These are phyloP conservation scores for Clonostachys rhizophaga DNA, from an alignment of 2,329 filamentous ascomycete species.

Conservation along the genomic window DNA sequence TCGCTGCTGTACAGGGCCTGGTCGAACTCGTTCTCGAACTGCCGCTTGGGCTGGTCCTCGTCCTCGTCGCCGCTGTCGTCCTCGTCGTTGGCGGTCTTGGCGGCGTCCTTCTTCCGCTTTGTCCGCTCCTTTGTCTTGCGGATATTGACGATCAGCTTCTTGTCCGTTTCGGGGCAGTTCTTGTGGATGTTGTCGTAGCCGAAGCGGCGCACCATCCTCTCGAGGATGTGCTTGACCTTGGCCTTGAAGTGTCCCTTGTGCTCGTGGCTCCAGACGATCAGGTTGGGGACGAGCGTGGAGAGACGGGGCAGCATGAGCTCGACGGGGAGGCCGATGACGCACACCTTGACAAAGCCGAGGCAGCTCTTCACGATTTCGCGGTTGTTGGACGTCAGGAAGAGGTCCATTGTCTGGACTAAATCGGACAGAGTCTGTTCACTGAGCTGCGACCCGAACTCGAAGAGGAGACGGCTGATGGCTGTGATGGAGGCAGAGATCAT, in stretches of 20 bases:
- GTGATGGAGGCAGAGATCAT: constrained; percentile 99
- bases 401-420: constrained; percentile 88
- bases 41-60: constrained; percentile 43
- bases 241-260: constrained; percentile 96
- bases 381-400: constrained; percentile 95
- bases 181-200: constrained; percentile 77
- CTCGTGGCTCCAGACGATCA: constrained; percentile 95
- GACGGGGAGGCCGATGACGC: constrained; percentile 78
- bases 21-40: constrained; percentile 91
- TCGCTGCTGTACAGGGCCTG: constrained; percentile 85
- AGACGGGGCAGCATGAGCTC: constrained; percentile 77
- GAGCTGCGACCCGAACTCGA: constrained; percentile 76
- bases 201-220: constrained; percentile 89
- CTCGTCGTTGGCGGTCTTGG: constrained; percentile 50
- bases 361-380: constrained; percentile 94
- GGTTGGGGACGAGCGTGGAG: constrained; percentile 73
- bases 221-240: constrained; percentile 97
- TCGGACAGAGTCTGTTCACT: constrained; percentile 69
- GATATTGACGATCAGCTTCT: constrained; percentile 89
- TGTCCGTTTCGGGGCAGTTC: constrained; percentile 78
- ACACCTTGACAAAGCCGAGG: constrained; percentile 95
- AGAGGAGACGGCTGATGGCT: constrained; percentile 86
- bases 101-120: constrained; percentile 81
- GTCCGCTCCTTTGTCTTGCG: constrained; percentile 89
- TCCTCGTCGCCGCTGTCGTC: constrained; percentile 53